Evolutionary conservation across 306 rosid species (phyloP).

Genomic region (Urtica urens): DNA sequence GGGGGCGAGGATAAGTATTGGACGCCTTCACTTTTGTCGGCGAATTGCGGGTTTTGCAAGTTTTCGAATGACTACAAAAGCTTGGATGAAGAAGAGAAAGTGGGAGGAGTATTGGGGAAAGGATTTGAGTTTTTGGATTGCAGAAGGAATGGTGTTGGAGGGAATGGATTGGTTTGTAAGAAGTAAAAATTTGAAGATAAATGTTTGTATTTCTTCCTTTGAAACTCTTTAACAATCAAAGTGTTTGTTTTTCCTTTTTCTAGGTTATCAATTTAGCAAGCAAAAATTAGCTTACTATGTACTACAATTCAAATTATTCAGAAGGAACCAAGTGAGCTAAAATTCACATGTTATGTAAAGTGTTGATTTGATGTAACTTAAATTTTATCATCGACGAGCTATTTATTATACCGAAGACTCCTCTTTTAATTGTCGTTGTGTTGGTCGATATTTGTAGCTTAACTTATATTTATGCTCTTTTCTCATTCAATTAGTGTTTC

Average conservation of each 20-base stretch:
- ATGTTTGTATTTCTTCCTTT: neutral
- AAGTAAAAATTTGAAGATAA: slow-evolving; percentile 19
- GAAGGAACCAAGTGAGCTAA: too few relatives aligned
- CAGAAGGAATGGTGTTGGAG: slow-evolving; percentile 32
- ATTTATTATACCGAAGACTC: too few relatives aligned
- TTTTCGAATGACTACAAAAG: slow-evolving; percentile 38
- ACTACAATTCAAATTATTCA: too few relatives aligned
- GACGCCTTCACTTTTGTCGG: slow-evolving; percentile 58
- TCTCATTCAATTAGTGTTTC: too few relatives aligned
- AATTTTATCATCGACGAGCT: too few relatives aligned
- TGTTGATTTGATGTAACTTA: too few relatives aligned
- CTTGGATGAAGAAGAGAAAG: slow-evolving; percentile 7
- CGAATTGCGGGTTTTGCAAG: slow-evolving; percentile 42
- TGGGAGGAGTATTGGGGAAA: slow-evolving; percentile 5
- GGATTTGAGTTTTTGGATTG: slow-evolving; percentile 47
- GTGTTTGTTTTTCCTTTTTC: neutral
- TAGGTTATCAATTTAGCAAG: too few relatives aligned
- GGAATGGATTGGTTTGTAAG: slow-evolving; percentile 73
- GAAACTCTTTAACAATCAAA: neutral
- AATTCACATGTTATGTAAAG: too few relatives aligned
- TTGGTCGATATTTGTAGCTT: too few relatives aligned
- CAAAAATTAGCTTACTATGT: too few relatives aligned
- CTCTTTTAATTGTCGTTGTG: too few relatives aligned
- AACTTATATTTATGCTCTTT: too few relatives aligned
- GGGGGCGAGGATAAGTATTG: slow-evolving; percentile 71